Evolutionary conservation across 257 asterid genomes (phyloP), one percentile per base, ranked within the genome.

Genomic region (Dorcoceras hygrometricum): DNA sequence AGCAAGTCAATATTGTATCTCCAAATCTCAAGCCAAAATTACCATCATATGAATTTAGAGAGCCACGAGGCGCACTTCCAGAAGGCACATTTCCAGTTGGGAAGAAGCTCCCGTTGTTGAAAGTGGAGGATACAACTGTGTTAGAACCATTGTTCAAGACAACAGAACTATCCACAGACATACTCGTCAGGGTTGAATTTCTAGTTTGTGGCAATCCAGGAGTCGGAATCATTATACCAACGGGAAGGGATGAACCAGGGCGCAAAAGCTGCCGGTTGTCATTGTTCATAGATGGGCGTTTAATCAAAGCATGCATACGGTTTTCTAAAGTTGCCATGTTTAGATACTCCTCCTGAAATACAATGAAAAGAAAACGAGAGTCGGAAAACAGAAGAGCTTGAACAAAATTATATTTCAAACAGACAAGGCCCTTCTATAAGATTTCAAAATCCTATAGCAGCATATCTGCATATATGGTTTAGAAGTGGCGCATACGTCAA

Each of bases 201-300:
- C 82, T 90, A 80, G 83, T 67, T 76, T 86, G 96, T 62, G 85
- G 78, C 81, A 88, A 80, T 29, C 99, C 97, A 59, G 99, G 99
- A 60, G 97, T 94, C 69, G 99, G 99, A 70, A 94, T 94, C 99
- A 94, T 94, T 53, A 95, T 85, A 66, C 96, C 92, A 63, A 84
- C 51, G 65, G 96, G 78, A 43, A 91, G 78, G 25, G 93, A 79
- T 48, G 95, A 71, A 85, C 73, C 87, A 48, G 79, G 76, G 65
- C 83, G 91, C 57, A 89, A 57, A 68, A 80, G 76, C 73, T 83
- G 97, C 69, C 86, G 95, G 74, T 67, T 82, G 12, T 86, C 95
- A 82, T 83, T 87, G 75, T 57, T 82, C 76, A 73, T 34, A 25
- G 89, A 85, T 10, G 76, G 70, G 61, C 84, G 76, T 77, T 73